These are phyloP conservation scores for Byssoonygena ceratinophila DNA, from an alignment of 2,329 filamentous ascomycete species.

Conservation along the genomic window DNA sequence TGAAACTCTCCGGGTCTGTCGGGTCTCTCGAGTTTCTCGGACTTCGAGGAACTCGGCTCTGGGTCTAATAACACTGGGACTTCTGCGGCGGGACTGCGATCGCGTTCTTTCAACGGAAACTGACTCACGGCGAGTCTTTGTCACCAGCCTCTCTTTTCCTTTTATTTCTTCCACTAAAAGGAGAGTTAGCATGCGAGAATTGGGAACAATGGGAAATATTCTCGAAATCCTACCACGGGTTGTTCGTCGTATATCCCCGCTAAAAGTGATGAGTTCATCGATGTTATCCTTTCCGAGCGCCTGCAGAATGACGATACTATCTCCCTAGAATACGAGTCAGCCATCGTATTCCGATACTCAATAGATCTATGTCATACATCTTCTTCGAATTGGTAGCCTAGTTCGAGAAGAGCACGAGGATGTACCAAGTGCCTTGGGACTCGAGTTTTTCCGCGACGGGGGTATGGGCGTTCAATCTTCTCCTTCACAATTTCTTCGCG, in stretches of 20 bases:
- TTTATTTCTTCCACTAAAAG: slow-evolving; percentile 13
- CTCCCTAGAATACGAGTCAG: slow-evolving; percentile 50
- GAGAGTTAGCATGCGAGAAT: slow-evolving; percentile 4
- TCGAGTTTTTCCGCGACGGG: slow-evolving; percentile 78
- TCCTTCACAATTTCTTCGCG: slow-evolving; percentile 25
- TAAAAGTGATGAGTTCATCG: slow-evolving; percentile 65
- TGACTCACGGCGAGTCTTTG: slow-evolving; percentile 21
- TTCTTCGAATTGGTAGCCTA: slow-evolving; percentile 77
- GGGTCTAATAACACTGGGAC: slow-evolving; percentile 20
- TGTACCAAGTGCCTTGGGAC: slow-evolving; percentile 74
- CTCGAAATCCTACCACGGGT: neutral
- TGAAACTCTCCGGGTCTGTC: slow-evolving; percentile 3
- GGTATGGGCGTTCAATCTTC: slow-evolving; percentile 44
- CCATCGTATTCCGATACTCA: neutral
- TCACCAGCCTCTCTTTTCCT: slow-evolving; percentile 15
- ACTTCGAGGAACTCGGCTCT: slow-evolving; percentile 23
- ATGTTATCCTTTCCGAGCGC: slow-evolving; percentile 85
- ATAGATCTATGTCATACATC: slow-evolving; percentile 50
- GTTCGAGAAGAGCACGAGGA: slow-evolving; percentile 67
- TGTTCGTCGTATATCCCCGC: slow-evolving; percentile 47
- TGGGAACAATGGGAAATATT: neutral
- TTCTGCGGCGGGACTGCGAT: slow-evolving; percentile 21
- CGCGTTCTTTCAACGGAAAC: slow-evolving; percentile 28
- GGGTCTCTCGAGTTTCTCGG: slow-evolving; percentile 21
- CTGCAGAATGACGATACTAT: slow-evolving; percentile 68